phyloP scores from a whole-genome alignment of 2,329 filamentous ascomycete species.

The Phaeomoniella chlamydospora region DNA sequence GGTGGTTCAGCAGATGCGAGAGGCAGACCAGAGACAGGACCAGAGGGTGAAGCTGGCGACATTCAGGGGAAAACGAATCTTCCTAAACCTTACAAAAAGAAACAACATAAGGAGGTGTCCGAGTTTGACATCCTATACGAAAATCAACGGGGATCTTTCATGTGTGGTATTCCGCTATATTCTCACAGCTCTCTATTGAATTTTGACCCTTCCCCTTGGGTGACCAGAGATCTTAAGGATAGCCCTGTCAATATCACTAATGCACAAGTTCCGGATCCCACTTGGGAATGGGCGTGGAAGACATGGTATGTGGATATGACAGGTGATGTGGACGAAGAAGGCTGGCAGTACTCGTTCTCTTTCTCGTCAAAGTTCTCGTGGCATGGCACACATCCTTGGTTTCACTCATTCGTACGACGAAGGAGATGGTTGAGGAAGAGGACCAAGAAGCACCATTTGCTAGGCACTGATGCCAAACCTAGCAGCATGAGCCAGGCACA shows the following conservation, averaged over 20 bases:
- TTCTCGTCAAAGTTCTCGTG: constrained; percentile 64
- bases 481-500: constrained; percentile 37
- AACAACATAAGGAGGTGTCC: constrained; percentile 13
- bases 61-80: constrained; percentile 1
- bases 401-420: constrained; percentile 84
- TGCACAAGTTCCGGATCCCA: constrained; percentile 84
- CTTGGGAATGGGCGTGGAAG: constrained; percentile 79
- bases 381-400: constrained; percentile 83
- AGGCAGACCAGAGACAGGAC: not conserved
- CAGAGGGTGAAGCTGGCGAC: not conserved
- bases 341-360: constrained; percentile 92
- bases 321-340: constrained; percentile 72
- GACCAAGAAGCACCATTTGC: constrained; percentile 40
- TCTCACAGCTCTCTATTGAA: constrained; percentile 72
- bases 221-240: constrained; percentile 46
- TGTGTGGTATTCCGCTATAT: constrained; percentile 84
- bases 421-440: constrained; percentile 78
- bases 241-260: constrained; percentile 62
- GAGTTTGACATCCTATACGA: constrained; percentile 85
- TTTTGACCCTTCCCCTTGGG: constrained; percentile 78
- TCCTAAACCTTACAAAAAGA: constrained; percentile 8
- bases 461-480: constrained; percentile 14
- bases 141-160: constrained; percentile 80
- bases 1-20: not conserved
- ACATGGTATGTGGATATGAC: constrained; percentile 64